Base-by-base conservation (phyloP, 2,329 filamentous ascomycete species). In the Knufia fluminis region DNA sequence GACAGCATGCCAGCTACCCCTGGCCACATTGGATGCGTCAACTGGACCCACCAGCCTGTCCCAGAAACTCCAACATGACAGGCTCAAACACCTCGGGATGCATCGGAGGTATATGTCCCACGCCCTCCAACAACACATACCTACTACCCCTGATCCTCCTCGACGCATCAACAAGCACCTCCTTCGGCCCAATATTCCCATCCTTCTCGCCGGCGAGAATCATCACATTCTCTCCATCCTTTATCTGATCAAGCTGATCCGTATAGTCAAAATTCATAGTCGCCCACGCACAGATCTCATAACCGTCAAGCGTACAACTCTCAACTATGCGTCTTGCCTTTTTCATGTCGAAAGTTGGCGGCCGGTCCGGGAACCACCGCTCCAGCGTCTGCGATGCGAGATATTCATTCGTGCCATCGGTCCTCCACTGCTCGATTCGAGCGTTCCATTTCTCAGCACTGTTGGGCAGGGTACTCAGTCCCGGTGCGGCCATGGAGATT, bases 281-380 rank as follows among this genome's bases (percentile, higher is more conserved):
- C 19, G 46, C 46, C 26, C 38, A 39, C 4, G 23, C 46, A 42
- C 46, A 49, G 14, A 40, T 42, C 22, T 33, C 38, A 20, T 49
- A 49, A 16, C 38, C 46, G 14, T 23, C 20, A 4, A 49, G 38
- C 3, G 20, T 28, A 16, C 12, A 28, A 23, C 36, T 42, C 26
- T 23, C 33, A 9, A 33, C 22, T 23, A 35, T 45, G 3, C 10
- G 8, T 14, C 23, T 26, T 6, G 38, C 23, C 8, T 32, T 24
- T 14, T 49, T 17, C 36, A 28, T 32, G 12, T 22, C 20, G n/a
- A 17, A 71, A 62, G 14, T 59, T 16, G 70, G 54, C 68, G 68
- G 71, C 1, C 55, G 55, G 7, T 61, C 56, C 3, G 65, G 64
- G 45, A 73, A 71, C 70, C 68, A 74, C 9, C 68, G 64, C 31